A percentile compares a stretch with the other conserved stretches of the same genome.
Evolutionary conservation across 805 yeast species (phyloP).

Genomic region (Candida parachauliodes): DNA sequence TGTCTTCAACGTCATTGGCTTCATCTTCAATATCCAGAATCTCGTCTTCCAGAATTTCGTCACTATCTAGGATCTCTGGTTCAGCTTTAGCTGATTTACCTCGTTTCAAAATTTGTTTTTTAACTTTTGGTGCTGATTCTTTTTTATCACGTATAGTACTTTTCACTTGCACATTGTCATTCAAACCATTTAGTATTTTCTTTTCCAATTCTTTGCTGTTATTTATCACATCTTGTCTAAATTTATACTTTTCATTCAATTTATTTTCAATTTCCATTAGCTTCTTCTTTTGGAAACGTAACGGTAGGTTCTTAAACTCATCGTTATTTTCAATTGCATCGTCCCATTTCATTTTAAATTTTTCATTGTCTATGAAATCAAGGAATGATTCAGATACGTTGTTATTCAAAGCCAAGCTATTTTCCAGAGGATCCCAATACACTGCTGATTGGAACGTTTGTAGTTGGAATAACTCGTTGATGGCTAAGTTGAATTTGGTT

Average conservation of each 20-base stretch:
- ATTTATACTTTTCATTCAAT: conserved; percentile 33
- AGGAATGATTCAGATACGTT: conserved; percentile 29
- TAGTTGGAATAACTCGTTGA: conserved; percentile 63
- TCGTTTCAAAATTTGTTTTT: not conserved
- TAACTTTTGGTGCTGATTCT: not conserved
- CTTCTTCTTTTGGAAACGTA: conserved; percentile 37
- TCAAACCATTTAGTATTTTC: conserved; percentile 11
- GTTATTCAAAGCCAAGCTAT: conserved; percentile 17
- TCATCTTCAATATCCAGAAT: conserved; percentile 9
- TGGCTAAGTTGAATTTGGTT: conserved; percentile 44
- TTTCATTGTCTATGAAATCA: conserved; percentile 22
- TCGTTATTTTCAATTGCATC: conserved; percentile 18
- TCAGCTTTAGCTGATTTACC: not conserved
- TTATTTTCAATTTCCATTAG: conserved; percentile 30
- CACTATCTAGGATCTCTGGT: not conserved
- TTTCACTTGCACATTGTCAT: conserved; percentile 6
- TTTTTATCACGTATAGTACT: not conserved
- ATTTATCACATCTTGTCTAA: conserved; percentile 26
- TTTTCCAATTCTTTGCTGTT: conserved; percentile 19
- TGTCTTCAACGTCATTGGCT: conserved; percentile 8
- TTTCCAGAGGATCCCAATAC: conserved; percentile 56
- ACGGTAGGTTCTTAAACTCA: conserved; percentile 30
- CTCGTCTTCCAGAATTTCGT: conserved; percentile 7
- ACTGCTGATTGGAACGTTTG: conserved; percentile 57
- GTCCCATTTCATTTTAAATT: conserved; percentile 32